Evolutionary conservation across 305 asterid genomes (phyloP).

Genomic region (Fraxinus angustifolia): DNA sequence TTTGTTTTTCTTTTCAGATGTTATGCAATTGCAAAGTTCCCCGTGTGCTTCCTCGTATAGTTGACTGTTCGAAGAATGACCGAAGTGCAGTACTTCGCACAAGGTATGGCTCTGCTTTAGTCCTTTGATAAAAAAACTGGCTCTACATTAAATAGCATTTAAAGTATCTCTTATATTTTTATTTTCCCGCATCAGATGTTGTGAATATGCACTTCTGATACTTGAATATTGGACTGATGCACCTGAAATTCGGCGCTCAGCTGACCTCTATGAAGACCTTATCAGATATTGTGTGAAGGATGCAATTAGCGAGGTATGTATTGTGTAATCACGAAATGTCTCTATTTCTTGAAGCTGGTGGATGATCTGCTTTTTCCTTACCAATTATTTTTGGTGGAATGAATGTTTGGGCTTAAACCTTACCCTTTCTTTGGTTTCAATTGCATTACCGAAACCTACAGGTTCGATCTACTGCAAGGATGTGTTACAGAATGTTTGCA

Average conservation of each 20-base stretch:
- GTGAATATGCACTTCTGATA: conserved; percentile 91
- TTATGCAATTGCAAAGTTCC: conserved; percentile 93
- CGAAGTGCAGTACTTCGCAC: conserved; percentile 92
- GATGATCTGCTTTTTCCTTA: not conserved
- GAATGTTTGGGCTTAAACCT: not conserved
- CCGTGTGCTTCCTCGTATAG: conserved; percentile 85
- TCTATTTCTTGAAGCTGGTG: conserved; percentile 15
- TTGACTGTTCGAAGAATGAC: conserved; percentile 87
- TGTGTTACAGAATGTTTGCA: conserved; percentile 88
- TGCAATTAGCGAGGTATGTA: conserved; percentile 95
- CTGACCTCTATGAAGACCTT: conserved; percentile 93
- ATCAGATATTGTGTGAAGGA: conserved; percentile 91
- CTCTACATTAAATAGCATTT: conserved; percentile 11
- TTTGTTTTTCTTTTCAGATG: conserved; percentile 54
- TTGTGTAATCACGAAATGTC: conserved; percentile 19
- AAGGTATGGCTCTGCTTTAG: conserved; percentile 45
- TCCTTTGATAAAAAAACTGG: conserved; percentile 5
- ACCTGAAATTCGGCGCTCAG: conserved; percentile 93
- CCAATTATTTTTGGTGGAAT: not conserved
- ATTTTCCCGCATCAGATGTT: conserved; percentile 56
- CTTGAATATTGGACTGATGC: conserved; percentile 99
- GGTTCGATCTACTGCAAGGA: conserved; percentile 98
- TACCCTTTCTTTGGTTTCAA: not conserved
- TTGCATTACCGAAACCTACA: conserved; percentile 29
- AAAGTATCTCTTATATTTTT: conserved; percentile 7